Conservation (phyloP, 176 grass and related monocot species). For the Raddia distichophylla region DNA sequence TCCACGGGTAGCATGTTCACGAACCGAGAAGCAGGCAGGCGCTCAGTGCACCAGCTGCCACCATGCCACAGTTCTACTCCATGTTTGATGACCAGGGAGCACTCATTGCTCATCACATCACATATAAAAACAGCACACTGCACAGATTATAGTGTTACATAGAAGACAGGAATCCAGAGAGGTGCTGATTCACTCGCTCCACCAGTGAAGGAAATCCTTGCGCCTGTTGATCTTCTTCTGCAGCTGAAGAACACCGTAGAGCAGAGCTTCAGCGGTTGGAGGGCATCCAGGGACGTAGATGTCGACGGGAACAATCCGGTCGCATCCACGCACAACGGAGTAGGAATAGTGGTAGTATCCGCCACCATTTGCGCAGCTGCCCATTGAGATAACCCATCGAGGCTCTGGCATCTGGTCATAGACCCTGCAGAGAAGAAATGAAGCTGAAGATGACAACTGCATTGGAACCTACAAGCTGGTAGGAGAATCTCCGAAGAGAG, state of each 20-base stretch:
- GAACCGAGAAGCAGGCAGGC: not conserved
- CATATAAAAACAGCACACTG: not conserved
- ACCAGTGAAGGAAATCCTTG: slow-evolving; percentile 82
- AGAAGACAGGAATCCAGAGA: not conserved
- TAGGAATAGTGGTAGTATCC: slow-evolving; percentile 97
- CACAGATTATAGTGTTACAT: not conserved
- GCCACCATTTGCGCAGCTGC: slow-evolving; percentile 78
- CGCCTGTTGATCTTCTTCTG: slow-evolving; percentile 88
- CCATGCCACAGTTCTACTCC: not conserved
- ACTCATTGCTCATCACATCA: not conserved
- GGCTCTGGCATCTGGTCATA: slow-evolving; percentile 93
- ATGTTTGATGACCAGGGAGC: not conserved
- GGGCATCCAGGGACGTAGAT: slow-evolving; percentile 85
- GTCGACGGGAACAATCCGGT: slow-evolving; percentile 74
- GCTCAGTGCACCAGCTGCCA: not conserved
- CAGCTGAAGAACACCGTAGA: slow-evolving; percentile 71
- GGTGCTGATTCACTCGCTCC: slow-evolving; percentile 54
- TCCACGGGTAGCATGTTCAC: not conserved
- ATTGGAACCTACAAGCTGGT: not conserved
- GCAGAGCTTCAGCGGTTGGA: slow-evolving; percentile 78
- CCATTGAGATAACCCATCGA: slow-evolving; percentile 90
- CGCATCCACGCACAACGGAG: slow-evolving; percentile 85
- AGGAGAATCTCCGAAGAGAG: not conserved
- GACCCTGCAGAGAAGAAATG: slow-evolving; percentile 40
- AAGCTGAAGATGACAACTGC: not conserved